Base-by-base conservation (phyloP, 2,329 filamentous ascomycete species). In the Fragosphaeria purpurea region DNA sequence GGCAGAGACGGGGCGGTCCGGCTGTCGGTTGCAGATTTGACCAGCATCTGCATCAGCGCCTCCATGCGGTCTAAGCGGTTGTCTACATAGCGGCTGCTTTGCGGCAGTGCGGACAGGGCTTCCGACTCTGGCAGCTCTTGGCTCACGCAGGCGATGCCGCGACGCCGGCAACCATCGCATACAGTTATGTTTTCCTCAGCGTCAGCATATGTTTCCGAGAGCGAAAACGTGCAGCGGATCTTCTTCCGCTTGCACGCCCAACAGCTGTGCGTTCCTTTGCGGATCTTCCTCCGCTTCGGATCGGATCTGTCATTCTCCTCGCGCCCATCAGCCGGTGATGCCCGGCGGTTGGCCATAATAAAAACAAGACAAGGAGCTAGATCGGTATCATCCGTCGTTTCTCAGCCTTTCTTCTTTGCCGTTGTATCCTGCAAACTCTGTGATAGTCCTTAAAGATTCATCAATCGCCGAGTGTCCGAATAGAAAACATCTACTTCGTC, bases 211-310 rank as follows among this genome's bases (percentile, higher is more conserved):
- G 42, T 42, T 10, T 53, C 45, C 3, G 65, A 58, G 3, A 63
- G 57, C 9, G 63, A 60, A 49, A 74, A 72, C 7, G 66, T 69
- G 57, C 77, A 80, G 4, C 67, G 65, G 11, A 73, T 68, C 62
- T 80, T 80, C 33, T 75, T 69, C 48, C 72, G 68, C 60, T 75
- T 75, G 67, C 76, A 80, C 53, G 77, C 75, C 75, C 75, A 79
- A 59, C 76, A 80, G 53, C 74, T 78, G 41, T 64, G 67, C 0
- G 76, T 80, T 11, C 55, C 55, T 41, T 58, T 58, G 50, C 57
- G 54, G 33, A 58, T 47, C 50, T 57, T 58, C 7, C 52, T 49
- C 40, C 56, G 49, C 41, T 55, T 55, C 22, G 45, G 13, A 44
- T 46, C 44, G 30, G 44, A 33, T 7, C 35, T 37, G n/a, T 41